phyloP scores from a whole-genome alignment of 768 basidiomycete species.

The Tylopilus sp. region DNA sequence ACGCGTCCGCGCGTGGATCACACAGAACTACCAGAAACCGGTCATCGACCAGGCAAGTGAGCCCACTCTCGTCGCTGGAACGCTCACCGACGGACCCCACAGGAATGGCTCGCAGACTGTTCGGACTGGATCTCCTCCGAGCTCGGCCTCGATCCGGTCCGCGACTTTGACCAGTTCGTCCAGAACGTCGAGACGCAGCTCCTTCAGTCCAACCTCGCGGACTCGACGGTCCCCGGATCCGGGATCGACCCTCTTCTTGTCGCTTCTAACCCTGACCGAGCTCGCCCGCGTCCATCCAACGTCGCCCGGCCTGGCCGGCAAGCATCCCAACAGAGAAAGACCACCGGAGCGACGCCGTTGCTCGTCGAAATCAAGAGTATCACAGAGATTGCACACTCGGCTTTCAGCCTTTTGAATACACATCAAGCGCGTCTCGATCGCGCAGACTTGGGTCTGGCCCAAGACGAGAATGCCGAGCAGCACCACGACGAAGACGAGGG shows the following conservation, averaged over 20 bases:
- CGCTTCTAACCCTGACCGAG: slow-evolving; percentile 3
- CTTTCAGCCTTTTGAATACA: slow-evolving; percentile 72
- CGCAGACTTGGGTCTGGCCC: slow-evolving; percentile 42
- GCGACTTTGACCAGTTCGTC: slow-evolving; percentile 50
- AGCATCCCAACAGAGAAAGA: slow-evolving; percentile 11
- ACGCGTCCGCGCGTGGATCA: slow-evolving; percentile 51
- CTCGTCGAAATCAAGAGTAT: slow-evolving; percentile 75
- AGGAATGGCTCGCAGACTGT: slow-evolving; percentile 80
- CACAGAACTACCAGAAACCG: slow-evolving; percentile 55
- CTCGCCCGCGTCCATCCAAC: slow-evolving; percentile 5
- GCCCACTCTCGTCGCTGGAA: background rate
- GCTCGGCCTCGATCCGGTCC: slow-evolving; percentile 43
- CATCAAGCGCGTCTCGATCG: slow-evolving; percentile 61
- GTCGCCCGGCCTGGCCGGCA: slow-evolving; percentile 1
- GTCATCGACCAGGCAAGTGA: slow-evolving; percentile 55
- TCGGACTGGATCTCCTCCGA: slow-evolving; percentile 58
- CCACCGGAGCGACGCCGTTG: slow-evolving; percentile 43
- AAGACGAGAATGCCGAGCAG: slow-evolving; percentile 44
- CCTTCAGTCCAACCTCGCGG: slow-evolving; percentile 64
- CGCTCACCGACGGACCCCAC: background rate
- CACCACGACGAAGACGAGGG: slow-evolving; percentile 58
- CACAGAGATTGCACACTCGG: slow-evolving; percentile 84
- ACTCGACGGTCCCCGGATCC: slow-evolving; percentile 69
- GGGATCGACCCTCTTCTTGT: slow-evolving; percentile 45
- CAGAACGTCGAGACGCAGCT: slow-evolving; percentile 61